A percentile compares a stretch with the other conserved stretches of the same genome.
Evolutionary conservation across 352 stramenopile species (phyloP).

Genomic region (Pythium rhizo-oryzae): DNA sequence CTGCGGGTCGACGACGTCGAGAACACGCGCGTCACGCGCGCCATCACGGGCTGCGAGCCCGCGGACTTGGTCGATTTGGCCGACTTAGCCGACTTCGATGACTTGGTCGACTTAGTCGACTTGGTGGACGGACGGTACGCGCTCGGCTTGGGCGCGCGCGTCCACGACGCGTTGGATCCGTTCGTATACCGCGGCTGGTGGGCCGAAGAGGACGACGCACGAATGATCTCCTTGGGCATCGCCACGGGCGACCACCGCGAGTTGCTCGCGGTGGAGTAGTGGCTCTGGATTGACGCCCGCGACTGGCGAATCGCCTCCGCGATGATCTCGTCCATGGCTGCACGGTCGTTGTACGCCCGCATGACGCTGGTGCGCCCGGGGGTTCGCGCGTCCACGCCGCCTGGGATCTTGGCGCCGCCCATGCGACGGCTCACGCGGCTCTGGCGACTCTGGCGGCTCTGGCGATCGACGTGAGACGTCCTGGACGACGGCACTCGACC

Average conservation of each 20-base stretch:
- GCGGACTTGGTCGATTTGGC: not conserved
- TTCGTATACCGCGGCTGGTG: slow-evolving; percentile 3
- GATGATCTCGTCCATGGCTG: not conserved
- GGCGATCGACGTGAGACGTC: not conserved
- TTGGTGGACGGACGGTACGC: not conserved
- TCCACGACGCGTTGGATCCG: not conserved
- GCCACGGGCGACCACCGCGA: not conserved
- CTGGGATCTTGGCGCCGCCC: not conserved
- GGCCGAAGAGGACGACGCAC: not conserved
- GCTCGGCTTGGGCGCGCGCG: not conserved
- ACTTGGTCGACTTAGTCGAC: not conserved
- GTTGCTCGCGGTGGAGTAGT: not conserved
- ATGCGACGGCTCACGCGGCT: not conserved
- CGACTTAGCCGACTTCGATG: not conserved
- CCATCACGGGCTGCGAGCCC: not conserved
- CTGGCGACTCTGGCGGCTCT: not conserved
- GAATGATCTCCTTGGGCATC: not conserved
- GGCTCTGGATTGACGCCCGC: not conserved
- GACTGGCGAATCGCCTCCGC: not conserved
- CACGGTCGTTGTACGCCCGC: not conserved
- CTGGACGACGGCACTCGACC: not conserved
- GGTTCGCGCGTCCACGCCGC: not conserved
- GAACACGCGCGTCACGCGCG: not conserved
- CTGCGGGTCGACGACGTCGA: slow-evolving; percentile 17
- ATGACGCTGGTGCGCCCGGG: not conserved